Conservation (phyloP, 2,329 filamentous ascomycete species). For the Cladosporium sp. region DNA sequence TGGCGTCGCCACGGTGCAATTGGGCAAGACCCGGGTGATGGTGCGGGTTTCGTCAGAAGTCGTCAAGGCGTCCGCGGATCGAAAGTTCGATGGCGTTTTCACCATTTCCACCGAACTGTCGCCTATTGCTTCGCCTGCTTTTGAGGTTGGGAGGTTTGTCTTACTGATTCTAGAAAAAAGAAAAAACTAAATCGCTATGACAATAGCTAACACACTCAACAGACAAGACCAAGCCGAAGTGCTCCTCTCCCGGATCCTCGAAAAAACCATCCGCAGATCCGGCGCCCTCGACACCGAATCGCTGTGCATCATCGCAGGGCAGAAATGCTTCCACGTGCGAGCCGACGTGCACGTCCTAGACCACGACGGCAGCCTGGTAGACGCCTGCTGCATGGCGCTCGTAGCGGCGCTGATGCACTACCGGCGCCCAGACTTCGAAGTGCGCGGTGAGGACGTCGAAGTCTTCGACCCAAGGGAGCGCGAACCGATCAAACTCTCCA, state of each 20-base stretch:
- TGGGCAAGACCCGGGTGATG: constrained; percentile 88
- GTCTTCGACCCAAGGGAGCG: constrained; percentile 80
- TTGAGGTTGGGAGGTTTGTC: constrained; percentile 70
- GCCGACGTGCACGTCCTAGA: constrained; percentile 89
- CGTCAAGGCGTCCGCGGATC: constrained; percentile 75
- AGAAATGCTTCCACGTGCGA: constrained; percentile 86
- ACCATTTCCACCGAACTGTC: constrained; percentile 86
- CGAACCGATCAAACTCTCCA: constrained; percentile 82
- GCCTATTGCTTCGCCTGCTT: constrained; percentile 85
- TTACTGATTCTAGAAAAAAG: too few species aligned
- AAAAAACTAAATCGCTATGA: not conserved
- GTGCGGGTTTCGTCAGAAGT: constrained; percentile 86
- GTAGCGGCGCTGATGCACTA: constrained; percentile 89
- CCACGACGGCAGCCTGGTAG: constrained; percentile 84
- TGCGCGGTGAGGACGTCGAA: constrained; percentile 77
- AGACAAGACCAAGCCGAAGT: constrained; percentile 56
- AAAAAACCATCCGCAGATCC: constrained; percentile 89
- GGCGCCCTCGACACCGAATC: constrained; percentile 93
- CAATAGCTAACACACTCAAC: constrained; percentile 24
- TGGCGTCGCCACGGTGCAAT: constrained; percentile 77
- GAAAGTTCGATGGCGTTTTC: constrained; percentile 93
- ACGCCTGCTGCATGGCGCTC: constrained; percentile 79
- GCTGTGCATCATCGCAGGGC: constrained; percentile 82
- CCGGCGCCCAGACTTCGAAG: constrained; percentile 79
- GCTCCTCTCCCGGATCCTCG: constrained; percentile 79